These are phyloP conservation scores for Diplocarpon rosae DNA, from an alignment of 2,329 filamentous ascomycete species.

Conservation along the genomic window DNA sequence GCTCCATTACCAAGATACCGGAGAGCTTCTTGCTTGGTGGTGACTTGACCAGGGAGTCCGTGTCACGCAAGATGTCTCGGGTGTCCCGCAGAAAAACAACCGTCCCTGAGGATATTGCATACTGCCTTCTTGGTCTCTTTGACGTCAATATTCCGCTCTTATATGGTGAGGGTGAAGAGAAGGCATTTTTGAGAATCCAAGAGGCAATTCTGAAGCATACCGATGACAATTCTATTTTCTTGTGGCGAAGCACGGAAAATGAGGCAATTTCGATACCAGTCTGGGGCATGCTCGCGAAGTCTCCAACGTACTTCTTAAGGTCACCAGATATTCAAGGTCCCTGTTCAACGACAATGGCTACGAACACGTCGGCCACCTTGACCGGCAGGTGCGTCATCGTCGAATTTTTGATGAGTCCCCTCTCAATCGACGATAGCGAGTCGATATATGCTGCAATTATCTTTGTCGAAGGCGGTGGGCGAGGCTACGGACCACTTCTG, in stretches of 20 bases:
- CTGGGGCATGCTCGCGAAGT: not conserved
- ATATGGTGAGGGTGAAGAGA: conserved; percentile 24
- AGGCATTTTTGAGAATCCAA: conserved; percentile 16
- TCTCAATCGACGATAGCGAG: not conserved
- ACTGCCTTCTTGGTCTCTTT: conserved; percentile 25
- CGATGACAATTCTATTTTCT: conserved; percentile 29
- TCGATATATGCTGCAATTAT: not conserved
- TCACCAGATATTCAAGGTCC: not conserved
- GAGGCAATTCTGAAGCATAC: conserved; percentile 25
- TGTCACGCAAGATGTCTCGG: conserved; percentile 31
- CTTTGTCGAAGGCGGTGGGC: not conserved
- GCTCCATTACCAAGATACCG: conserved; percentile 9
- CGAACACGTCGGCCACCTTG: not conserved
- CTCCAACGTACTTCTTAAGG: not conserved
- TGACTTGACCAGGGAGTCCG: not conserved
- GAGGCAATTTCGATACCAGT: not conserved
- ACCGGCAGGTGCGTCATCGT: not conserved
- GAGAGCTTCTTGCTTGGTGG: conserved; percentile 12
- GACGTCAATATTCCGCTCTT: conserved; percentile 29
- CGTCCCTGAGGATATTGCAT: conserved; percentile 21
- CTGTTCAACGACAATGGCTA: not conserved
- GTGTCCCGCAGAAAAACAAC: conserved; percentile 17
- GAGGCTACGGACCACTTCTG: not conserved
- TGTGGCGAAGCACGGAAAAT: conserved; percentile 14
- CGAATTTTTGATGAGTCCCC: not conserved